These are phyloP conservation scores for Chrysosporium queenslandicum DNA, from an alignment of 2,329 filamentous ascomycete species.

Conservation along the genomic window DNA sequence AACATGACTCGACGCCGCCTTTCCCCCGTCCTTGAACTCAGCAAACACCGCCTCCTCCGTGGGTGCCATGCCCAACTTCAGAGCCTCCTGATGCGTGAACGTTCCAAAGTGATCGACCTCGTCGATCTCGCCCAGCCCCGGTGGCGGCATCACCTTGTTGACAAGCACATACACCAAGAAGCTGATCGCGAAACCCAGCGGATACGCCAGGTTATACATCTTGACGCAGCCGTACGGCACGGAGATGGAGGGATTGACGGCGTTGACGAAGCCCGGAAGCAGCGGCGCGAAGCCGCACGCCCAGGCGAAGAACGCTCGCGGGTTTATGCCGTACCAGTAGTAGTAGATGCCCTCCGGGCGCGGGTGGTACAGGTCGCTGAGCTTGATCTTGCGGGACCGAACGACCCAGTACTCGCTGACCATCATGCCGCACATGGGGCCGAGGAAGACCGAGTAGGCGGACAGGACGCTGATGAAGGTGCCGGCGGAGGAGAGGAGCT, in stretches of 20 bases:
- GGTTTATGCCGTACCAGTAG: slow-evolving; percentile 38
- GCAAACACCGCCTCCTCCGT: not conserved
- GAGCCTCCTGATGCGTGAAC: slow-evolving; percentile 20
- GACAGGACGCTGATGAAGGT: slow-evolving; percentile 41
- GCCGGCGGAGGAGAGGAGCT: slow-evolving; percentile 39
- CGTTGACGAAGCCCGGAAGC: slow-evolving; percentile 30
- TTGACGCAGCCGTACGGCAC: slow-evolving; percentile 26
- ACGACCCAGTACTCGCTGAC: slow-evolving; percentile 30
- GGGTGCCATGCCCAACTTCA: slow-evolving; percentile 14
- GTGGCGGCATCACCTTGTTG: slow-evolving; percentile 26
- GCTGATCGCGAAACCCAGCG: slow-evolving; percentile 34
- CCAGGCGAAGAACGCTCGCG: slow-evolving; percentile 29
- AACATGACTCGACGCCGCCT: not conserved
- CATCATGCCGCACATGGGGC: slow-evolving; percentile 31
- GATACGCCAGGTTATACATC: slow-evolving; percentile 37
- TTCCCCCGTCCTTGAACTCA: not conserved
- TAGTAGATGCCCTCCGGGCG: slow-evolving; percentile 34
- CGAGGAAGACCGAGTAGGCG: slow-evolving; percentile 40
- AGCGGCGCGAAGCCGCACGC: slow-evolving; percentile 9
- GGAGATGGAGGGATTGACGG: slow-evolving; percentile 20
- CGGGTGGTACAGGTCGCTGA: slow-evolving; percentile 37
- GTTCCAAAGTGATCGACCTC: slow-evolving; percentile 26
- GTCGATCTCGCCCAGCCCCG: slow-evolving; percentile 22
- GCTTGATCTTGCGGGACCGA: slow-evolving; percentile 31
- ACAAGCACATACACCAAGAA: slow-evolving; percentile 28